A percentile compares a stretch with the other conserved stretches of the same genome.
Conservation (phyloP, 495 filamentous ascomycete genomes). For the Clohesyomyces aquaticus region DNA sequence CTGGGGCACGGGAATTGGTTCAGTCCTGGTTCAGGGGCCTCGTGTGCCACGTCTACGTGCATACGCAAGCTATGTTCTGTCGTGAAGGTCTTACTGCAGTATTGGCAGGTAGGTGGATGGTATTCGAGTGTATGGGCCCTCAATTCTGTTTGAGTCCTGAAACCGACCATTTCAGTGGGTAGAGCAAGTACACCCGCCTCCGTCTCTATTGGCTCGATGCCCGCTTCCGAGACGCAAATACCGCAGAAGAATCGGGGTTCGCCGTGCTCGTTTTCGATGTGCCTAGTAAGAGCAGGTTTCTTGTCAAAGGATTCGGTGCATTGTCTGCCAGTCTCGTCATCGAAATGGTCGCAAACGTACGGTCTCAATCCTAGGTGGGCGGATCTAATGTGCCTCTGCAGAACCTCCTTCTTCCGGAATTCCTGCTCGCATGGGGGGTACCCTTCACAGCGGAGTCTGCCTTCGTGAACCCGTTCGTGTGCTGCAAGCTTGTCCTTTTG, state of each 20-base stretch:
- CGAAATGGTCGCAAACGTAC: conserved; percentile 65
- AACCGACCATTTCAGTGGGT: conserved; percentile 54
- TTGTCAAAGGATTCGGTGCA: conserved; percentile 76
- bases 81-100: conserved; percentile 68
- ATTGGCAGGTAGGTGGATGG: conserved; percentile 74
- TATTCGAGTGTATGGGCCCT: conserved; percentile 69
- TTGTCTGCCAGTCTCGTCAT: conserved; percentile 57
- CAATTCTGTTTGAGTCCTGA: conserved; percentile 70
- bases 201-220: conserved; percentile 35
- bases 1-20: conserved; percentile 61
- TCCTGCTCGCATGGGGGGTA: conserved; percentile 73
- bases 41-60: conserved; percentile 50
- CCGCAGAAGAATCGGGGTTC: conserved; percentile 65
- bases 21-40: conserved; percentile 52
- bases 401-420: conserved; percentile 87
- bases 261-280: conserved; percentile 71
- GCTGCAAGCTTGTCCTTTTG: conserved; percentile 69
- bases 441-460: conserved; percentile 60
- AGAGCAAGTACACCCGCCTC: conserved; percentile 8
- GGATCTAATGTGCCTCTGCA: conserved; percentile 77
- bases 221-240: conserved; percentile 56
- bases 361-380: conserved; percentile 71
- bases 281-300: conserved; percentile 66
- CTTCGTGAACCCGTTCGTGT: conserved; percentile 50
- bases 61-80: conserved; percentile 62